Conservation (phyloP, 495 filamentous ascomycete genomes). For the Neurospora sp. region DNA sequence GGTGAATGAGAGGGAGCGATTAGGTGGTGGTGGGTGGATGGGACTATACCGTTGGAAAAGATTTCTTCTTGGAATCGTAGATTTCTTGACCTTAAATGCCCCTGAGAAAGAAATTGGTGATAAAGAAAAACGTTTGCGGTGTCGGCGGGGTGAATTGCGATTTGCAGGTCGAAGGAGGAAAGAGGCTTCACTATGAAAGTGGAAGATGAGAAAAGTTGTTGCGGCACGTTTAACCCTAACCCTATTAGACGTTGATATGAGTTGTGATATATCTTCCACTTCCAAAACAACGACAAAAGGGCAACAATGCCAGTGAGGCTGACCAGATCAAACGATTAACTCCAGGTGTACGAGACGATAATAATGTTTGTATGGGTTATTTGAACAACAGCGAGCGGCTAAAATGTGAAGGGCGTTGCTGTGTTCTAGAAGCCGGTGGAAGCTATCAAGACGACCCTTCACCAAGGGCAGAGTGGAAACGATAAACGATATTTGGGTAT, state of each 20-base stretch:
- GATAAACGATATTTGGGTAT: background rate
- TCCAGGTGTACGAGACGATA: background rate
- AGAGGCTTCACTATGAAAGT: background rate
- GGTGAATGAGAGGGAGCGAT: background rate
- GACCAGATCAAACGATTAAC: background rate
- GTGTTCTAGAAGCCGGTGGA: background rate
- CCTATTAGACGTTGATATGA: background rate
- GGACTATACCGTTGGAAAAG: background rate
- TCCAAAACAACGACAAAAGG: background rate
- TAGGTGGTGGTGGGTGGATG: background rate
- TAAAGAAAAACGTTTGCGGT: background rate
- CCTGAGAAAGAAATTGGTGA: background rate
- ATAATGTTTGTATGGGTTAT: background rate
- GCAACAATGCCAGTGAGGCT: no score
- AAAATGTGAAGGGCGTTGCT: background rate
- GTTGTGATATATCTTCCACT: background rate
- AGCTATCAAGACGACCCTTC: background rate
- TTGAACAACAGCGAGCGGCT: background rate
- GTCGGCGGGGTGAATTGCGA: background rate
- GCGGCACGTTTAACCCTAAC: conserved; percentile 1
- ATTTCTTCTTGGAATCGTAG: background rate
- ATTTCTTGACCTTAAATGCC: background rate
- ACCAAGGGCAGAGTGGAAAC: background rate
- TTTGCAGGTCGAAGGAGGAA: background rate
- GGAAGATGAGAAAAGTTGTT: background rate